Evolutionary conservation across 805 yeast species (phyloP), one percentile per base, ranked within the genome.

Genomic region (Saturnispora halmiae): DNA sequence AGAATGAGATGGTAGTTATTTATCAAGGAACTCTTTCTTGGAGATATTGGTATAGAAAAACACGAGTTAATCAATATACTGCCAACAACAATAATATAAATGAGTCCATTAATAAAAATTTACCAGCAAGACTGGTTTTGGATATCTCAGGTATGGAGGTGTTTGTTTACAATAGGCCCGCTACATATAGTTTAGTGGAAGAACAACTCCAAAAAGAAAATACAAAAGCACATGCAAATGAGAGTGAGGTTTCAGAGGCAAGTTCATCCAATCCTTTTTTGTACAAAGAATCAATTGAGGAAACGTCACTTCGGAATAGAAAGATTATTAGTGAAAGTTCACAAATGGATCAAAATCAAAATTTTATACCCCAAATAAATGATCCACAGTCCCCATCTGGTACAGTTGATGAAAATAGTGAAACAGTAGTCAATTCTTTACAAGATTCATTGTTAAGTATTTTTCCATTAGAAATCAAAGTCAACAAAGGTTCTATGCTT

Each of bases 11-110:
- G 2, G 54, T 85, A 1, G 73, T 85, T 8, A 67, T 83, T 1
- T 69, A 83, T 21, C 78, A 79, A 45, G 82, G 90, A 1, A 74
- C 76, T 50, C 54, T 90, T 21, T 83, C 94, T 0, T 92, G 97
- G 97, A 61, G 94, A 45, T 90, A 86, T 58, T 92, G 97, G 97
- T 64, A 85, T 38, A 61, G 65, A 4, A 49, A 61, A 25, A 65
- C 70, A 10, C 56, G 77, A 40, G 48, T 63, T 18, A 58, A 73
- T 2, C 63, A 61, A 28, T 59, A 65, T 38, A 52, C 48, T 21
- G 48, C 56, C 3, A 41, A 46, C 14, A 45, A 40, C 19, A 54
- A 51, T 9, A 49, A 52, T 4, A 35, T 42, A 4, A 56, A 53
- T 33, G 18, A 42, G 29, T 43, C 44, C 14, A 59, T 60, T n/a